Conservation (phyloP, 2,329 filamentous ascomycete genomes). For the Calonectria hawksworthii region DNA sequence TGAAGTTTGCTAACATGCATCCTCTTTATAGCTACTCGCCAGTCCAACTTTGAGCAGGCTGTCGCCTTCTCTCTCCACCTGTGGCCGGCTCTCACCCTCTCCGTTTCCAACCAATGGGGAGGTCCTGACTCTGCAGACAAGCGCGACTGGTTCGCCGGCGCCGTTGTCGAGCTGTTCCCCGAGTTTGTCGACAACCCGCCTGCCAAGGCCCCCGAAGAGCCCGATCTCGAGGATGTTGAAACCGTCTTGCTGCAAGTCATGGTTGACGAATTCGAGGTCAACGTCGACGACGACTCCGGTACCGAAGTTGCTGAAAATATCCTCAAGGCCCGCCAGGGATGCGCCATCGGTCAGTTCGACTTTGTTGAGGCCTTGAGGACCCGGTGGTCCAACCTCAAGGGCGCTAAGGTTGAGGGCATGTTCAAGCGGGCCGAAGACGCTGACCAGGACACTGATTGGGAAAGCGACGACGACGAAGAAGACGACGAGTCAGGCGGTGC, state of each 20-base stretch:
- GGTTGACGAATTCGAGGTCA: constrained; percentile 95
- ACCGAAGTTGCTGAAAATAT: constrained; percentile 81
- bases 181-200: constrained; percentile 67
- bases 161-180: constrained; percentile 84
- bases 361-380: constrained; percentile 74
- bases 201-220: constrained; percentile 58
- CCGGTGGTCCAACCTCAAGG: constrained; percentile 73
- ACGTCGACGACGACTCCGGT: constrained; percentile 90
- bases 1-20: constrained; percentile 15
- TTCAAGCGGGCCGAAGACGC: constrained; percentile 69
- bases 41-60: constrained; percentile 84
- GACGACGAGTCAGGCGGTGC: constrained; percentile 69
- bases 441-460: constrained; percentile 73
- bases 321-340: constrained; percentile 75
- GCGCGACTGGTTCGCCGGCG: constrained; percentile 95
- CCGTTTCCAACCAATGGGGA: constrained; percentile 90
- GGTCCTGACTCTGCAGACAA: constrained; percentile 87
- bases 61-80: constrained; percentile 87
- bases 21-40: constrained; percentile 63
- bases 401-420: constrained; percentile 67
- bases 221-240: constrained; percentile 86
- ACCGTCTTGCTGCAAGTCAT: constrained; percentile 89
- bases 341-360: constrained; percentile 75
- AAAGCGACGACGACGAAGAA: constrained; percentile 73
- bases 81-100: constrained; percentile 90